Evolutionary conservation across 257 asterid genomes (phyloP), one percentile per base, ranked within the genome.

Genomic region (Penstemon newberryi): DNA sequence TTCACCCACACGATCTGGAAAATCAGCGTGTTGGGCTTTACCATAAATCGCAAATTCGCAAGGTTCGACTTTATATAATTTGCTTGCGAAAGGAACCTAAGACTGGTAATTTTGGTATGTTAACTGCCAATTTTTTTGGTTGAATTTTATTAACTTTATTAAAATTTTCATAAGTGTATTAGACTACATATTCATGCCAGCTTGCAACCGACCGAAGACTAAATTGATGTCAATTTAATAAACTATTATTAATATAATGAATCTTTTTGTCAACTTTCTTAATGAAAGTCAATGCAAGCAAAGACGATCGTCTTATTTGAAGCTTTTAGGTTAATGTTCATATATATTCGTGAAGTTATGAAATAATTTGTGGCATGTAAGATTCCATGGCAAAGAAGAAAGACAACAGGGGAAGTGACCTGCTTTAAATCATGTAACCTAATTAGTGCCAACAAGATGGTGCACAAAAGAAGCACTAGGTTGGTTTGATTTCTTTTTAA

Each of bases 271-370:
- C 10, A 8, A 53, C 4, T 63, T 60, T 60, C 50, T 60, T 9
- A 39, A 13, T 63, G 51, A 11, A 78, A 78, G 74, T 73, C 71
- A 73, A 69, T 64, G 67, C 70, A 50, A 58, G 73, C 70, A 13
- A 72, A 59, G 75, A 72, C 72, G 10, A 65, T 60, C 66, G 77
- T 66, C 74, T 74, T 70, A 43, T 58, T 61, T 63, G 76, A 65
- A 70, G n/a, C 74, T 65, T 55, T 65, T 73, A 73, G 81, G 75
- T 72, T 2, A 25, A 25, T 25, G 33, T 1, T 25, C 33, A 2
- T 25, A 25, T 25, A 25, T 25, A 25, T 25, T 25, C 33, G 33
- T 25, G 33, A 25, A 25, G 18, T 67, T 42, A 39, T 15, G 9
- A 12, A 59, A 12, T 25, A 18, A 53, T 40, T 56, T 49, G 58